Base-by-base conservation (phyloP, 495 filamentous ascomycete genomes). In the Aspergillus hancockii region DNA sequence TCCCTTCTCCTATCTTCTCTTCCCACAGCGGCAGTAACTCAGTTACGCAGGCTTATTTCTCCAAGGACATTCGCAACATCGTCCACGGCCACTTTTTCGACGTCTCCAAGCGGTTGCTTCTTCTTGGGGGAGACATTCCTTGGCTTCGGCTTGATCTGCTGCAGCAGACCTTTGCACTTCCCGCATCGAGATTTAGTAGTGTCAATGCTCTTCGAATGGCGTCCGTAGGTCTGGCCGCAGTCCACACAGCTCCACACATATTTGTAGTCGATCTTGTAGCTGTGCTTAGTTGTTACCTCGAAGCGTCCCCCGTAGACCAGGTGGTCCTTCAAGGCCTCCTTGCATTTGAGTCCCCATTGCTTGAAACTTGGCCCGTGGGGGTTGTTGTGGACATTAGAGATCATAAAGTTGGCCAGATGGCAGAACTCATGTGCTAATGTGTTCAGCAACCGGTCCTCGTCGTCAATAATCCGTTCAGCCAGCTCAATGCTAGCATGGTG, bases 351-450 rank as follows among this genome's bases (percentile, higher is more conserved):
- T 0, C 84, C 85, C 83, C 81, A 97, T 21, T 71, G 62, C 73
- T 96, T 91, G 79, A 98, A 98, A 60, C 89, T 88, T 14, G 79
- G 74, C 12, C 93, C 93, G 67, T 98, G 94, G 0, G 91, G 88
- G 55, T 89, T 81, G 32, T 83, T 83, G 21, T 79, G 80, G 22
- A 89, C 74, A 16, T 85, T 80, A 32, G 80, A 83, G 51, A 97
- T 78, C 79, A 97, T 91, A 71, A 89, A 95, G 65, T 90, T 93
- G 31, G 90, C 87, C 1, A 98, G 79, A 68, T 98, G 94, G 73
- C 93, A 97, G 78, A 92, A 98, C 62, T 98, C 94, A 71, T 98
- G 94, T 3, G 93, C 91, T 21, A 97, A 66, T 0, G 90, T 90
- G 70, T 96, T 96, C 49, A 92, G 77, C 21, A 98, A 80, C 21